Conservation (phyloP, 495 filamentous ascomycete species). For the Neurospora sp. region DNA sequence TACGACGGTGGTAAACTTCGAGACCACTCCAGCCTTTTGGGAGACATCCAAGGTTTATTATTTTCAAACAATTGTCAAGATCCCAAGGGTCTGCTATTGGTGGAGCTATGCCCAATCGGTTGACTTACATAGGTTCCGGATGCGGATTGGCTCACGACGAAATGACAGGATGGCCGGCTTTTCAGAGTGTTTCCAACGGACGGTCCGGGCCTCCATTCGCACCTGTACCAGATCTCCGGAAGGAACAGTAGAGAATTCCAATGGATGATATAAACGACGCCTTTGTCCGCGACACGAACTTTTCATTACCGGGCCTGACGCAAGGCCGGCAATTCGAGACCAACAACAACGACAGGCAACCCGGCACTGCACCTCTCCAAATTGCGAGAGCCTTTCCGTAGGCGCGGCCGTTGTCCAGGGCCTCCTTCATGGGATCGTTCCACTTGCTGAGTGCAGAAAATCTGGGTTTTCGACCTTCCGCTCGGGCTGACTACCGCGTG, state of each 20-base stretch:
- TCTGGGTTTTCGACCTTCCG: too few relatives aligned
- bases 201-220: background rate
- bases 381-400: background rate
- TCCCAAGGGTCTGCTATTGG: background rate
- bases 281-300: background rate
- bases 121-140: background rate
- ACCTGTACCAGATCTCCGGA: background rate
- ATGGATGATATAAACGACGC: background rate
- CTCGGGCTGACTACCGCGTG: background rate
- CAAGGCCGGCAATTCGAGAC: background rate
- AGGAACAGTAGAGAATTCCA: background rate
- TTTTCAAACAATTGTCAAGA: background rate
- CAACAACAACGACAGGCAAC: background rate
- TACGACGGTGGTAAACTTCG: background rate
- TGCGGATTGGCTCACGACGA: background rate
- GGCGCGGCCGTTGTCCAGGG: background rate
- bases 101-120: background rate
- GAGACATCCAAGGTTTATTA: background rate
- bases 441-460: too few relatives aligned
- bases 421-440: too few relatives aligned
- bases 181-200: background rate
- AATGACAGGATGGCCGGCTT: background rate
- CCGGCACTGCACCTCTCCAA: background rate
- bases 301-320: background rate
- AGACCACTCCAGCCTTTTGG: background rate